Evolutionary conservation across 176 grass and related monocot genomes (phyloP).

Genomic region (Zizania latifolia): DNA sequence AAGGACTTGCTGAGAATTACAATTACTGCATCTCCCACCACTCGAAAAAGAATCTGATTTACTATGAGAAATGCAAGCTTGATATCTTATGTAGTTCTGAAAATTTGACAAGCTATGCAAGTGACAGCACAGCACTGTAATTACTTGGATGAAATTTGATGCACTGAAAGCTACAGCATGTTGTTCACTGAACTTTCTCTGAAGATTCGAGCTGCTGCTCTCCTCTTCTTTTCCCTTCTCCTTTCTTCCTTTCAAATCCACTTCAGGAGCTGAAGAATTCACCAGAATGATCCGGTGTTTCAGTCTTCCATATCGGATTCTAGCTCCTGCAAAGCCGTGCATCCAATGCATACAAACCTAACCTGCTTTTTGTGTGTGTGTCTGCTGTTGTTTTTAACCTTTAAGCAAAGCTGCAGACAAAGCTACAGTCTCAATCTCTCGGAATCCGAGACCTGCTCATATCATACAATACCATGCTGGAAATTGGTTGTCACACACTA

Average conservation of each 20-base stretch:
- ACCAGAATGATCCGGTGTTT: too few species aligned
- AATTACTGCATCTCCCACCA: not conserved
- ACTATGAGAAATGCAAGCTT: not conserved
- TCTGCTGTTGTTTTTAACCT: not conserved
- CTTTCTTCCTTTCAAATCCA: not conserved
- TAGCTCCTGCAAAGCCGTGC: not conserved
- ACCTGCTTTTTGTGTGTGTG: too few species aligned
- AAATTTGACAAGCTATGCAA: too few species aligned
- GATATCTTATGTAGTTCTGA: not conserved
- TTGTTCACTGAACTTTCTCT: not conserved
- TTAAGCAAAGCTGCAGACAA: conserved; percentile 1
- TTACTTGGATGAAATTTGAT: too few species aligned
- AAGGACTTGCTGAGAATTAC: not conserved
- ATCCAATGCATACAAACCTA: too few species aligned
- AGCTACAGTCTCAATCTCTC: conserved; percentile 21
- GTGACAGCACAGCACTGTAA: too few species aligned
- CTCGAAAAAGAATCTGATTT: not conserved
- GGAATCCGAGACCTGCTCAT: conserved; percentile 23
- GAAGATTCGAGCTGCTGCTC: not conserved
- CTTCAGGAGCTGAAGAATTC: conserved; percentile 16
- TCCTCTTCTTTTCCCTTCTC: not conserved
- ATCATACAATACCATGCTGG: not conserved
- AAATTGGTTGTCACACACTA: conserved; percentile 8
- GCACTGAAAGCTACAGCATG: not conserved
- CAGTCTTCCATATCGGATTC: conserved; percentile 22